Base-by-base conservation (phyloP, 2,329 filamentous ascomycete species). In the Thermoascus crustaceus region DNA sequence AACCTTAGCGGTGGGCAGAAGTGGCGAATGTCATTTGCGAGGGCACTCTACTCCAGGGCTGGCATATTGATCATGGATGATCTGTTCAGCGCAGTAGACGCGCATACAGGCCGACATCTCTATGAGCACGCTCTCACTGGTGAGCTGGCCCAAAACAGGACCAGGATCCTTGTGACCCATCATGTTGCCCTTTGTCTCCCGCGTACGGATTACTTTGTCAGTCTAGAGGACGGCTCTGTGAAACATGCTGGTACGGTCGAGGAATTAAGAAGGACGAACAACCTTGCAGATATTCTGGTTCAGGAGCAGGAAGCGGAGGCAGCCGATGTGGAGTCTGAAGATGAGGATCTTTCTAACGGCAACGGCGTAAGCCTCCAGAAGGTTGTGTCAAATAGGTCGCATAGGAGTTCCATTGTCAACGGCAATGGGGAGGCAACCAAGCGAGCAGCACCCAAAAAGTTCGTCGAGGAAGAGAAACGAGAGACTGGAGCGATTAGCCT, bases 1-100 rank as follows among this genome's bases (percentile, higher is more conserved):
- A 88, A 89, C 47, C 66, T 93, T 5, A 86, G 80, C 42, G 85
- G 86, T 43, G 86, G 85, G 0, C 85, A 93, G 58, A 78, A 84
- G 50, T 88, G 85, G 82, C 75, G 85, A 34, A 73, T 91, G 20
- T 85, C 82, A 0, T 77, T 93, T 46, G 85, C 85, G 2, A 71
- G 85, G 30, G 84, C 85, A 1, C 67, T 91, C 11, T 91, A 91
- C 57, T 88, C 83, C 2, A 71, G 84, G 9, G 83, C 82, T 1
- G 79, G 81, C 0, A 79, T 87, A 42, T 65, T 93, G 4, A 66
- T 91, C 11, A 69, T 91, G 49, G 85, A 93, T 54, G 85, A 93
- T 51, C 84, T 89, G 25, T 88, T 93, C 56, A 85, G 80, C 52
- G 66, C 85, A 7, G 76, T 91, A 6, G 85, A 93, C 56, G 80